A percentile compares a stretch with the other conserved stretches of the same genome.
These are phyloP conservation scores for Urochloa ruziziensis DNA, from an alignment of 176 grass and related monocot genomes.

Conservation along the genomic window DNA sequence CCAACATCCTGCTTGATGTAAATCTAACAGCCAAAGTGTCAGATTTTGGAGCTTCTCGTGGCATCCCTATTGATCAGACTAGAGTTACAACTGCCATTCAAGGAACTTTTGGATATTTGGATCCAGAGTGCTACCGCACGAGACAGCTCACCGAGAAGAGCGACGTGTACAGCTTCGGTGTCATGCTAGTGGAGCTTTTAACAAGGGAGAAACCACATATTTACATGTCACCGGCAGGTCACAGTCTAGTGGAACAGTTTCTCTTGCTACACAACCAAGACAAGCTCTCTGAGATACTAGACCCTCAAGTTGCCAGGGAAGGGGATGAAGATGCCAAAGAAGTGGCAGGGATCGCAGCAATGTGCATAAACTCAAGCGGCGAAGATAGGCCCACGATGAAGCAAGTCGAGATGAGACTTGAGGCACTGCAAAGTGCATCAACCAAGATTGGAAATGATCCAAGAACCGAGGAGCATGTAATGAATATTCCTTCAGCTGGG, in stretches of 20 bases:
- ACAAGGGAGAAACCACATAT: constrained; percentile 35
- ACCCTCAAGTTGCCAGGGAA: background rate
- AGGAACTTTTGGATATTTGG: constrained; percentile 47
- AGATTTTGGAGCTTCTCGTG: constrained; percentile 50
- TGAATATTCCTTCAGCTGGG: background rate
- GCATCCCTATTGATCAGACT: constrained; percentile 40
- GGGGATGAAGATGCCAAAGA: constrained; percentile 3
- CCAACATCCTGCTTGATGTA: constrained; percentile 38
- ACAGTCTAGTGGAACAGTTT: constrained; percentile 21
- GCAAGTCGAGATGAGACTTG: constrained; percentile 42
- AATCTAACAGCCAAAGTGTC: constrained; percentile 39
- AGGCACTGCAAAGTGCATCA: background rate
- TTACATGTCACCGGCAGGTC: background rate
- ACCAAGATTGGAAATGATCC: background rate
- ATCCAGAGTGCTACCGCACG: constrained; percentile 44
- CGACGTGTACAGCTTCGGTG: constrained; percentile 52
- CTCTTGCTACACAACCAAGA: constrained; percentile 15
- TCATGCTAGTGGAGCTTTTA: constrained; percentile 47
- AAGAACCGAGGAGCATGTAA: background rate
- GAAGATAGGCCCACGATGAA: constrained; percentile 38
- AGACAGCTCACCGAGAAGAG: constrained; percentile 44
- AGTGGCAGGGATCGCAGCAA: constrained; percentile 26
- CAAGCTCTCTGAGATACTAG: constrained; percentile 15
- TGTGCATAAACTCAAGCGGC: constrained; percentile 28
- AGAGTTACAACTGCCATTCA: constrained; percentile 40